Evolutionary conservation across 306 rosid species (phyloP), one percentile per base, ranked within the genome.

Genomic region (Cicer bijugum): DNA sequence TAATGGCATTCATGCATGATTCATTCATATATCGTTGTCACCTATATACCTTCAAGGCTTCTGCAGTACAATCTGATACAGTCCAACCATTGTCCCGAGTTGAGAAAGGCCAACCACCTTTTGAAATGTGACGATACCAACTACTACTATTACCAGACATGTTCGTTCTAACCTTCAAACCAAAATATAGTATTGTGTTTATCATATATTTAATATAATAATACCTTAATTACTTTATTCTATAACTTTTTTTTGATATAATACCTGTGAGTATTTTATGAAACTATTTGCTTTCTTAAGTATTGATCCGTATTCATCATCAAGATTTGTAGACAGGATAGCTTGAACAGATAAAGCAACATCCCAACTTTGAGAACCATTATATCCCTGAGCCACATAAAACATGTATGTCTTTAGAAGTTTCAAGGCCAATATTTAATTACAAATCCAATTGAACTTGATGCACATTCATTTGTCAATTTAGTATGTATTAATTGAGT

Each of bases 101-200:
- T 16, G 97, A 89, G 85, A 92, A 89, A 65, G 91, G 80, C 91
- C 93, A 92, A 39, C 91, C 96, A 15, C 96, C 97, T 78, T 86
- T 92, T 0, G 84, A 66, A 37, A 81, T 82, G 76, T 88, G 96
- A 15, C 97, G 90, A 52, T 83, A 84, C 91, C 91, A 85, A 7
- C 74, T 0, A 53, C 78, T 84, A n/a, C 39, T 68, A 66, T 89
- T 47, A 8, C 83, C 87, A 38, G 46, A 57, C 65, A 85, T 82
- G 35, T 89, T 71, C 78, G 6, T 65, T 66, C 40, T 78, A 14
- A 86, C 73, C 92, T 90, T 70, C 55, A 70, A 50, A 48, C 0
- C 17, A 65, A 51, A 51, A 28, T 10, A 14, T 15, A 14, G 6
- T 14, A 15, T 14, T 28, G 35, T 28, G 35, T 2, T 45, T 9